These are phyloP conservation scores for Andrographis paniculata DNA, from an alignment of 305 asterid genomes.

Conservation along the genomic window DNA sequence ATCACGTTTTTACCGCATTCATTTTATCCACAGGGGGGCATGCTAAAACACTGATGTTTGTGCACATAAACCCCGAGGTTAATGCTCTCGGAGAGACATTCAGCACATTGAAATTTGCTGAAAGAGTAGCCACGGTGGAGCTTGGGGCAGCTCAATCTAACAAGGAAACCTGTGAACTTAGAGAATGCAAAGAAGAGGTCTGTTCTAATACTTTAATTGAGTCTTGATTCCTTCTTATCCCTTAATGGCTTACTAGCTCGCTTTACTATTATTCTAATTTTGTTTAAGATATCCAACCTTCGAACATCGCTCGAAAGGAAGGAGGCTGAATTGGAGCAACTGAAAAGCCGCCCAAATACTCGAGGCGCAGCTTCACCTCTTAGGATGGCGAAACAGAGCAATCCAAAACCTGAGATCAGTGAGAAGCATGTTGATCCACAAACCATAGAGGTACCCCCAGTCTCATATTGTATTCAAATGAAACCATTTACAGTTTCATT, in stretches of 20 bases:
- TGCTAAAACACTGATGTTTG: conserved; percentile 96
- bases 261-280: too few relatives aligned
- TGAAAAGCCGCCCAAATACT: conserved; percentile 39
- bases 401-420: conserved; percentile 43
- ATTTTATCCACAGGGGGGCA: too few relatives aligned
- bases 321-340: conserved; percentile 73
- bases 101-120: conserved; percentile 93
- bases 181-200: conserved; percentile 97
- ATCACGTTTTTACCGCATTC: too few relatives aligned
- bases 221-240: conserved; percentile 43
- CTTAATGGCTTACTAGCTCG: too few relatives aligned
- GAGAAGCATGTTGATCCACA: conserved; percentile 41
- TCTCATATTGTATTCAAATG: neutral
- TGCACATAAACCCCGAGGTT: conserved; percentile 87
- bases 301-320: conserved; percentile 65
- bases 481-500: neutral
- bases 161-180: conserved; percentile 75
- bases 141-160: conserved; percentile 89
- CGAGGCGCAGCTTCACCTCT: conserved; percentile 66
- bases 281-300: conserved; percentile 65
- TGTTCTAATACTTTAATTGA: conserved; percentile 42
- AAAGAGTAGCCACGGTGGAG: conserved; percentile 94
- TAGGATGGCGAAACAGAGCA: conserved; percentile 40
- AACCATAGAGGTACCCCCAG: conserved; percentile 44
- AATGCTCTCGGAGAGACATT: conserved; percentile 77